Percentiles rank a stretch among this genome's conserved stretches.
phyloP scores from a whole-genome alignment of 352 stramenopile genomes.

The Globisporangium paroecandrum region DNA sequence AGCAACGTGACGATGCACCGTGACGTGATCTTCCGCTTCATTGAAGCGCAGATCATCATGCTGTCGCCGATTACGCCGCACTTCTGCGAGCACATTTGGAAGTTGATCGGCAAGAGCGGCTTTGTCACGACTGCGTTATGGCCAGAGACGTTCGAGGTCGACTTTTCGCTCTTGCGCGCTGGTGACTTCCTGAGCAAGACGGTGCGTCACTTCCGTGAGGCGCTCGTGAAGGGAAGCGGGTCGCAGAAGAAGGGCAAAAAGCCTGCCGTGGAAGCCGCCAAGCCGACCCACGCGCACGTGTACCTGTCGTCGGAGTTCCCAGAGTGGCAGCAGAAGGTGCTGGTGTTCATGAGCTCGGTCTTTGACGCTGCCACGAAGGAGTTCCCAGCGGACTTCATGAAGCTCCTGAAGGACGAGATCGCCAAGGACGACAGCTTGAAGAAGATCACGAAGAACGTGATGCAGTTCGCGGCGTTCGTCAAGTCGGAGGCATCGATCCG shows the following conservation, averaged over 20 bases:
- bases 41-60: conserved; percentile 91
- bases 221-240: conserved; percentile 62
- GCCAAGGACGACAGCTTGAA: conserved; percentile 76
- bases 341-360: conserved; percentile 76
- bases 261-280: conserved; percentile 79
- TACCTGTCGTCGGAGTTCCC: conserved; percentile 86
- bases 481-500: conserved; percentile 92
- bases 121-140: conserved; percentile 90
- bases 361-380: conserved; percentile 57
- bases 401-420: conserved; percentile 79
- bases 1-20: conserved; percentile 88
- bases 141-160: conserved; percentile 83
- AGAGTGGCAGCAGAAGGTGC: conserved; percentile 81
- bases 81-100: conserved; percentile 93
- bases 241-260: conserved; percentile 90
- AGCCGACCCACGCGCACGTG: conserved; percentile 84
- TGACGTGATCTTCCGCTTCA: conserved; percentile 92
- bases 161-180: conserved; percentile 91
- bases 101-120: conserved; percentile 88
- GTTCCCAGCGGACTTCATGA: conserved; percentile 86
- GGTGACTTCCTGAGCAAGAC: conserved; percentile 92
- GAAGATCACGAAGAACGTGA: conserved; percentile 92
- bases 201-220: conserved; percentile 89
- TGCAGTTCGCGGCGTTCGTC: conserved; percentile 97
- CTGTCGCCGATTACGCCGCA: conserved; percentile 97